Base-by-base conservation (phyloP, 2,329 filamentous ascomycete species). In the Teratosphaeriaceae sp. region DNA sequence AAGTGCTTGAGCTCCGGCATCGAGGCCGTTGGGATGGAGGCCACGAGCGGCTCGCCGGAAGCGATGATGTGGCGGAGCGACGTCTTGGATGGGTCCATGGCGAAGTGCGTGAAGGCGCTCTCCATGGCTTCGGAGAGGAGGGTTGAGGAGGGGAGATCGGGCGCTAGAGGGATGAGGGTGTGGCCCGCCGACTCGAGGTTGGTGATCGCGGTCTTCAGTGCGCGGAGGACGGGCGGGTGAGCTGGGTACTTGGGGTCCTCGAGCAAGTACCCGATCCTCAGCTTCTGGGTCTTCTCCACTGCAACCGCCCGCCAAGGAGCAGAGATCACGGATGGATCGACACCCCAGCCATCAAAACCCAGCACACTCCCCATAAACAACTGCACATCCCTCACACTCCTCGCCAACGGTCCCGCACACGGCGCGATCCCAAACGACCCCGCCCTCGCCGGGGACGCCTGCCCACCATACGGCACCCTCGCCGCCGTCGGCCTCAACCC, bases 181-280 rank as follows among this genome's bases (percentile, higher is more conserved):
- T 79, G 72, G 0, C 75, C 76, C 0, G 66, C 65, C 0, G 53
- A 57, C 24, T 61, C 52, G 2, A 80, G 54, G 0, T 51, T 53
- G 0, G 58, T 56, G 0, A 66, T 58, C 0, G 71, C 71, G 0
- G 52, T 58, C 4, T 69, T 59, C 1, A 79, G 46, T 1, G 70
- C 63, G 2, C 72, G 63, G 1, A 62, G 65, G 1, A 78, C 66
- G 0, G 74, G 71, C 0, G 76, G 74, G 19, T 76, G 73, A 0
- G 78, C 58, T 0, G 72, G 73, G 22, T 70, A 70, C 1, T 68
- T 57, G 0, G 66, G 59, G 48, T 76, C 71, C 34, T 72, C 70
- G 2, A 66, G 44, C 9, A 76, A 53, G 1, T 78, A 48, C 0
- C 76, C 76, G 29, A 80, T 70, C 0, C 63, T 65, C 3, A 78